Evolutionary conservation across 768 basidiomycete genomes (phyloP), one percentile per base, ranked within the genome.

Genomic region (Tylopilus rubrobrunneus): DNA sequence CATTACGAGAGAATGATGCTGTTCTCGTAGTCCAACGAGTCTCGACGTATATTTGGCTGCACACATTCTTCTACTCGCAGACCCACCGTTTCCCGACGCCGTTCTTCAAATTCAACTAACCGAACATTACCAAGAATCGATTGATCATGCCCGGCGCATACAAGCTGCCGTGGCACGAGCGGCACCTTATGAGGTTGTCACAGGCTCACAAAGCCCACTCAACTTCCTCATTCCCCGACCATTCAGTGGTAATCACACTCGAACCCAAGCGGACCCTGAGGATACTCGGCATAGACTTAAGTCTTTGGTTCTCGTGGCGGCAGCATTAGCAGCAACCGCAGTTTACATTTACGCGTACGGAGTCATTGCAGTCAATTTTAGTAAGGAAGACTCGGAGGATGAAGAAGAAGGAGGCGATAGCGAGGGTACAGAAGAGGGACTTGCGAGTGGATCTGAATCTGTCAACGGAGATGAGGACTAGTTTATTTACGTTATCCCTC

Each of bases 41-140:
- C 67, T 90, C 17, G 90, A 92, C 56, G 65, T 86, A 23, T 64
- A 82, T 36, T 70, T 91, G 19, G 86, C 89, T 17, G 79, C 88
- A 7, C 86, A 89, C 56, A 72, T 86, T 27, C 75, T 89, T 31
- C 73, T 89, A 31, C 70, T 91, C 4, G 56, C 76, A 4, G 68
- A 78, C 43, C 79, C 84, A 6, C 78, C 81, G 36, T 85, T 84
- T 52, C 83, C 86, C 1, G 83, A 89, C 58, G 69, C 81, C 3
- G 65, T 83, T 15, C 56, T 92, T 8, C 75, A 78, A 62, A 73
- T 75, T 56, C 75, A 87, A 4, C 64, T 90, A 9, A 62, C 62
- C 2, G 78, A 79, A 7, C 76, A 78, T 4, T 89, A 84, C 63
- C 78, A 86, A 1, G 64, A 71, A 9, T 74, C 92, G 40, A 69